Percentiles rank a stretch among this genome's conserved stretches.
Conservation (phyloP, 2,329 filamentous ascomycete species). For the Paecilomyces fulvus region DNA sequence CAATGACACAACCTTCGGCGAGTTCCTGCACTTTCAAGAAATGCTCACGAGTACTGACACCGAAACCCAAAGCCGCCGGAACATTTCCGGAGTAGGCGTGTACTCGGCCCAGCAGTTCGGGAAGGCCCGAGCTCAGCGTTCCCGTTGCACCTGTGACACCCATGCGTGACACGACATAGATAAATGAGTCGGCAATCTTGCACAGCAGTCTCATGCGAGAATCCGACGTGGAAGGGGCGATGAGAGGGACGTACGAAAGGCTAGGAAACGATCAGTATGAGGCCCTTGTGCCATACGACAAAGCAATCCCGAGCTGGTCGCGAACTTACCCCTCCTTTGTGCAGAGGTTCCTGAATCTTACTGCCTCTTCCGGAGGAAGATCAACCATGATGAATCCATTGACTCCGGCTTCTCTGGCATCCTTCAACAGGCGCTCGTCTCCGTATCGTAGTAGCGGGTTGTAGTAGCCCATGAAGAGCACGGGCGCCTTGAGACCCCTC, state of each 20-base stretch:
- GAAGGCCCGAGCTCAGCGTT: constrained; percentile 70
- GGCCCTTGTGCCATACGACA: neutral
- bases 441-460: constrained; percentile 93
- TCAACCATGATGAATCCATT: constrained; percentile 98
- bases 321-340: constrained; percentile 60
- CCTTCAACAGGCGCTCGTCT: constrained; percentile 77
- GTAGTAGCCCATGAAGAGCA: constrained; percentile 98
- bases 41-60: constrained; percentile 90
- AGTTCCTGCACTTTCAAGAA: constrained; percentile 76
- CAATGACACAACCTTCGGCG: constrained; percentile 91
- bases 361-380: constrained; percentile 87
- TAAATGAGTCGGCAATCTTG: constrained; percentile 95
- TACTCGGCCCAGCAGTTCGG: constrained; percentile 72
- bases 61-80: constrained; percentile 88
- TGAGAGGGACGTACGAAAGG: constrained; percentile 92
- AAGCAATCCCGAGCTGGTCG: neutral
- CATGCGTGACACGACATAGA: constrained; percentile 96
- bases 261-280: constrained; percentile 29
- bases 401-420: constrained; percentile 74
- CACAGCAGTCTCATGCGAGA: constrained; percentile 91
- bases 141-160: constrained; percentile 90
- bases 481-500: constrained; percentile 68
- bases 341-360: constrained; percentile 82
- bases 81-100: constrained; percentile 88
- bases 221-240: constrained; percentile 88